Conservation (phyloP, 306 rosid species). For the Cucurbita argyrosperma region DNA sequence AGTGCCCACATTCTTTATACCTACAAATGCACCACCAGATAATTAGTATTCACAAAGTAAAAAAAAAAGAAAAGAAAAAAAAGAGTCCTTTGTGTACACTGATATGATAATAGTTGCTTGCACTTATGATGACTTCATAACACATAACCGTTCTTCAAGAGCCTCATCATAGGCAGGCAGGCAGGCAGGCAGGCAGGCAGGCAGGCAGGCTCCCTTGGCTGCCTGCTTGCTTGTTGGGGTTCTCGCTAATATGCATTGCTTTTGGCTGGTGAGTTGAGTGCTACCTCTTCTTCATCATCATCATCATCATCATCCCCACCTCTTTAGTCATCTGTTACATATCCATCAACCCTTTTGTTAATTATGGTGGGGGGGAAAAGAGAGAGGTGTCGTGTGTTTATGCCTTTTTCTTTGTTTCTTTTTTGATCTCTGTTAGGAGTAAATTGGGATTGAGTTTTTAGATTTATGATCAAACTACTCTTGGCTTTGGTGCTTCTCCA, state of each 20-base stretch:
- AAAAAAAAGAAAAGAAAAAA: neutral
- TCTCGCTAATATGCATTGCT: neutral
- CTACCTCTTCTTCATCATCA: neutral
- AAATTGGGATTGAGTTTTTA: neutral
- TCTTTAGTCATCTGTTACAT: neutral
- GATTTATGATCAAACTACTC: neutral
- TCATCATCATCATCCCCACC: neutral
- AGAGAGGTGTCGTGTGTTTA: neutral
- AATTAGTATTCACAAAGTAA: neutral
- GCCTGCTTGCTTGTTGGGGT: neutral
- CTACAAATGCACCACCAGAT: neutral
- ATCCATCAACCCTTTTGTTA: neutral
- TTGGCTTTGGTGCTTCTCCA: neutral
- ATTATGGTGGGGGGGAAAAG: neutral
- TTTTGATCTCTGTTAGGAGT: neutral
- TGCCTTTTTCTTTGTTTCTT: neutral
- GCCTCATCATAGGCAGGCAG: neutral
- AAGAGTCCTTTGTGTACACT: neutral
- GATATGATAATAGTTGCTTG: neutral
- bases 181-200: neutral
- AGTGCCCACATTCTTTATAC: constrained; percentile 10
- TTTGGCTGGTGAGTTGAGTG: neutral
- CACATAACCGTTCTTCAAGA: neutral
- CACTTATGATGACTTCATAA: neutral
- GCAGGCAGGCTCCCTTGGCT: neutral